phyloP scores from a whole-genome alignment of 192 early-diverging fungal species.

The Coemansia erecta region DNA sequence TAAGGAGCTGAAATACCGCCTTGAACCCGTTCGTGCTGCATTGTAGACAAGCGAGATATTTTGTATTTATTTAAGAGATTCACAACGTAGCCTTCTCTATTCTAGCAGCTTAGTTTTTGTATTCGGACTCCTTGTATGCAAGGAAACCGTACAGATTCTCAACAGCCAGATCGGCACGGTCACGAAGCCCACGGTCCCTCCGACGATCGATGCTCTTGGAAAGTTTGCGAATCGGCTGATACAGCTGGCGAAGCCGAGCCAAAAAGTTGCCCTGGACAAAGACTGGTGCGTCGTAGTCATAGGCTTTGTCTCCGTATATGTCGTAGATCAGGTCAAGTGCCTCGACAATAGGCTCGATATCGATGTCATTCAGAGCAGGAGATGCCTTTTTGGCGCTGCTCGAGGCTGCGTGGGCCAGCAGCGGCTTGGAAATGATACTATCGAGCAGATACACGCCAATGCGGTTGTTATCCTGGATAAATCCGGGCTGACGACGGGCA shows the following conservation, averaged over 20 bases:
- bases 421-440: slow-evolving; percentile 21
- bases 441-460: slow-evolving; percentile 70
- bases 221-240: slow-evolving; percentile 54
- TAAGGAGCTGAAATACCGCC: slow-evolving; percentile 86
- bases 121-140: slow-evolving; percentile 81
- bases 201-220: slow-evolving; percentile 70
- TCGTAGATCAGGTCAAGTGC: slow-evolving; percentile 85
- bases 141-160: slow-evolving; percentile 83
- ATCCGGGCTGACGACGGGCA: slow-evolving; percentile 64
- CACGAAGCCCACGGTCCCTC: slow-evolving; percentile 65
- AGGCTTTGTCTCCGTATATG: slow-evolving; percentile 79
- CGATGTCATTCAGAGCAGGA: not conserved
- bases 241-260: slow-evolving; percentile 55
- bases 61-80: not conserved
- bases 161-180: slow-evolving; percentile 75
- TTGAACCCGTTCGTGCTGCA: slow-evolving; percentile 78
- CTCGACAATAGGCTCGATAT: slow-evolving; percentile 58
- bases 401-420: slow-evolving; percentile 11
- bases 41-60: slow-evolving; percentile 15
- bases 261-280: slow-evolving; percentile 72
- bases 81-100: not conserved
- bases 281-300: slow-evolving; percentile 81
- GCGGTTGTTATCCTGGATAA: slow-evolving; percentile 40
- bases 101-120: slow-evolving; percentile 13
- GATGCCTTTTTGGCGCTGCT: not conserved